Base-by-base conservation (phyloP, 1,284 basidiomycete species). In the Moesziomyces aphidis region DNA sequence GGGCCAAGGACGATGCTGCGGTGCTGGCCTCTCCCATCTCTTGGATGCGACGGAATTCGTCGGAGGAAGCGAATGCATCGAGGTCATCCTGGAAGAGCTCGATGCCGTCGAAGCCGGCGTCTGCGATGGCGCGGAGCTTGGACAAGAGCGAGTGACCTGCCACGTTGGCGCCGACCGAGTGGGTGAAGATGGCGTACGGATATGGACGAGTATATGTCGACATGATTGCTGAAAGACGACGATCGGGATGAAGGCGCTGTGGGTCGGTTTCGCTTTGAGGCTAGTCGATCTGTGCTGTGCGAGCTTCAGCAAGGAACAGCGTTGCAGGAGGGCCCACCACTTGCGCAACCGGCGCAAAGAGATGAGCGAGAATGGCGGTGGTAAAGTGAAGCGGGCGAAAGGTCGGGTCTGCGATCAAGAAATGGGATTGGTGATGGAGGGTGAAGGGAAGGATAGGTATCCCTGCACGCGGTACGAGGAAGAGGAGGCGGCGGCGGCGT, bases 41-140 rank as follows among this genome's bases (percentile, higher is more conserved):
- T 36, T 77, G 67, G 42, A 76, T 73, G 5, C n/a, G 43, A 3
- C 24, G 55, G 36, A 80, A 80, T 52, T 77, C 76, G 31, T 70
- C 76, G 9, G 67, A 58, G 47, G 76, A 69, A 17, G 79, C 79
- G 50, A 76, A 85, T 6, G 69, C 70, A 60, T 80, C 78, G 62
- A 83, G 83, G 59, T 85, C 84, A 47, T 82, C 77, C 53, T 83
- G 81, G 52, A 85, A 85, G n/a, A 85, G 69, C 53, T 85, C 85
- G 56, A 85, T 73, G 52, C 73, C 72, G 50, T 77, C 44, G 63
- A 83, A 85, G 8, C 85, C 85, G 22, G 78, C 77, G 5, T 60
- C 36, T 11, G 78, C 66, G 24, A 82, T 79, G 23, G 83, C 81
- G 4, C 60, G 61, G 47, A 85, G 58, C 72, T 85, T 85, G 61